Base-by-base conservation (phyloP, 2,329 filamentous ascomycete species). In the Cladosporium halotolerans region DNA sequence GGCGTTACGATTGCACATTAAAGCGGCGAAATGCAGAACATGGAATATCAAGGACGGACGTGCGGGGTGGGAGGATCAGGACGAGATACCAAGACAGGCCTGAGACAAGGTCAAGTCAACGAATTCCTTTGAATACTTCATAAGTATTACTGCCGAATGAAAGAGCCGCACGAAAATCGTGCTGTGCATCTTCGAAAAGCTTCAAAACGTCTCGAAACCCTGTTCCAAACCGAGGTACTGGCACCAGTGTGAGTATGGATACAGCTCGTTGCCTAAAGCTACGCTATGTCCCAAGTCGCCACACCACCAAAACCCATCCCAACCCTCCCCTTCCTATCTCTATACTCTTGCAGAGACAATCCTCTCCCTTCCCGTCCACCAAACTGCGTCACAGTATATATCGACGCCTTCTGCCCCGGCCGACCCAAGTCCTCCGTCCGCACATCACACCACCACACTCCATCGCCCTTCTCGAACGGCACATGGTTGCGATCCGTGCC, bases 391-490 rank as follows among this genome's bases (percentile, higher is more conserved):
- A 95, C 73, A 16, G 81, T 80, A 54, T 80, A 80, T 31, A 93
- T 70, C 59, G 77, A 78, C 5, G 92, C 72, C 50, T 78, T 81
- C 70, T 90, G 73, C 63, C 88, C 88, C 0, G 83, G 80, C 0
- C 75, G 75, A 1, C 89, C 89, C 16, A 95, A 72, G 54, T 84
- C 79, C 32, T 74, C 70, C 1, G 82, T 74, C 3, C 68, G 63
- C 3, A 96, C 79, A 69, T 96, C 92, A 1, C 83, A 71, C 83
- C 88, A 95, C 81, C 86, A 95, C 71, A 85, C 86, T 11, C 86
- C 88, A 55, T 92, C 86, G n/a, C 81, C 86, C 9, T 72, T 62
- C 66, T 88, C 80, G 52, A 96, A 81, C 0, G 87, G 81, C 1
- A 92, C 71, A 52, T 81, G 77, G 41, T 90, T 82, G 9, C 85